Evolutionary conservation across 257 asterid species (phyloP).

Genomic region (Plantago ovata): DNA sequence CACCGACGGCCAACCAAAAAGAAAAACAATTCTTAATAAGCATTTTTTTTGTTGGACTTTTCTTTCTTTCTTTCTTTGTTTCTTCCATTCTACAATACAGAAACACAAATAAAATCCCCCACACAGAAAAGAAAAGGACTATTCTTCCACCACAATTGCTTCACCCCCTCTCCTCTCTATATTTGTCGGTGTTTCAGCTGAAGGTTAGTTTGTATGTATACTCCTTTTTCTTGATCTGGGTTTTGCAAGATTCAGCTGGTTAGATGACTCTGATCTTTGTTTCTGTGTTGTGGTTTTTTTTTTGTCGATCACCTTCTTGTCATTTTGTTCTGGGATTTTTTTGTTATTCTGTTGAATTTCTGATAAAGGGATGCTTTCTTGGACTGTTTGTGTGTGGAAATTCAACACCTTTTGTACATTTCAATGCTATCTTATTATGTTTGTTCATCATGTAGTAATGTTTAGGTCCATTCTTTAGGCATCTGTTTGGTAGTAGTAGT

Average conservation of each 20-base stretch:
- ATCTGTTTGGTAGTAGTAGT: background rate
- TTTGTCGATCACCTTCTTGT: no score
- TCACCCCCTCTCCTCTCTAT: background rate
- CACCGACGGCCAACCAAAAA: slow-evolving; percentile 87
- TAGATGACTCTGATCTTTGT: no score
- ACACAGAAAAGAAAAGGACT: slow-evolving; percentile 6
- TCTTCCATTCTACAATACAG: slow-evolving; percentile 26
- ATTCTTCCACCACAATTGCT: background rate
- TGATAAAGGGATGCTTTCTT: no score
- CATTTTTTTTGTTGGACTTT: background rate
- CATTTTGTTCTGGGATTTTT: no score
- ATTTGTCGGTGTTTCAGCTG: background rate
- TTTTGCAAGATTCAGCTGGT: background rate
- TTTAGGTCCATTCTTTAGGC: background rate
- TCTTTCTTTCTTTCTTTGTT: slow-evolving; percentile 24
- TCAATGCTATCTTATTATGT: no score
- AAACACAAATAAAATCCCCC: background rate
- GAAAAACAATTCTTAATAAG: slow-evolving; percentile 27
- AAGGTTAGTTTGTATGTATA: background rate
- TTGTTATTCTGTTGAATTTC: no score
- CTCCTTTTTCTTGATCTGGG: slow-evolving; percentile 9
- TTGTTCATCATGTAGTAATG: background rate
- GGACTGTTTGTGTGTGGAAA: no score
- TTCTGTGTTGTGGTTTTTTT: no score
- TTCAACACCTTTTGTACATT: no score